Conservation (phyloP, 345 rosid genomes). For the Punica granatum region DNA sequence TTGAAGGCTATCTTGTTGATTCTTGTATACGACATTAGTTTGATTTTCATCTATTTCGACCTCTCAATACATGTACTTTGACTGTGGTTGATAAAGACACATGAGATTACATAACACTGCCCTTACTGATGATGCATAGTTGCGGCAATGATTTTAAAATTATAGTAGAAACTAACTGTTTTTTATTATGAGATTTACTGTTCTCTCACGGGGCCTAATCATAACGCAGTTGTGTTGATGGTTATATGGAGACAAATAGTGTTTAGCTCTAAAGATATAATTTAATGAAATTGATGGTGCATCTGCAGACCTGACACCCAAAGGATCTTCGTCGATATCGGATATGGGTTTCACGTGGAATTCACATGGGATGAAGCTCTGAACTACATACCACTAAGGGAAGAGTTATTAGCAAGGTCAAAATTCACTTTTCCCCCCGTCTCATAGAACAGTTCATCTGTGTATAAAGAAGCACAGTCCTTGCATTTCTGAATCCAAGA, state of each 20-base stretch:
- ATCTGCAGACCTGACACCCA: conserved; percentile 59
- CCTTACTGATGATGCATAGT: too few relatives aligned
- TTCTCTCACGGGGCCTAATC: too few relatives aligned
- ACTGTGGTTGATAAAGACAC: not conserved
- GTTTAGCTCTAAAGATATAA: not conserved
- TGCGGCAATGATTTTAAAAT: too few relatives aligned
- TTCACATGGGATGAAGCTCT: conserved; percentile 82
- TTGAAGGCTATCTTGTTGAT: not conserved
- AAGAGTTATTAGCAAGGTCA: conserved; percentile 60
- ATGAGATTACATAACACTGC: not conserved
- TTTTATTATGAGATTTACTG: too few relatives aligned
- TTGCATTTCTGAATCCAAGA: not conserved
- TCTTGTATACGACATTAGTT: not conserved
- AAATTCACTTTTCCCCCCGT: not conserved
- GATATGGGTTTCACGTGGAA: conserved; percentile 79
- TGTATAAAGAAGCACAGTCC: not conserved
- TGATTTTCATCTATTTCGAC: not conserved
- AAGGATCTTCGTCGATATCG: conserved; percentile 59
- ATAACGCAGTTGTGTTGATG: too few relatives aligned
- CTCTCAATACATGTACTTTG: not conserved
- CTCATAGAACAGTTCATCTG: not conserved
- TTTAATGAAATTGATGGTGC: not conserved
- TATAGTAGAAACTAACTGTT: too few relatives aligned
- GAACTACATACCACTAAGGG: conserved; percentile 43
- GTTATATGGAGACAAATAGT: not conserved